Conservation (phyloP, 1,139 yeast species). For the Scheffersomyces lignicola region DNA sequence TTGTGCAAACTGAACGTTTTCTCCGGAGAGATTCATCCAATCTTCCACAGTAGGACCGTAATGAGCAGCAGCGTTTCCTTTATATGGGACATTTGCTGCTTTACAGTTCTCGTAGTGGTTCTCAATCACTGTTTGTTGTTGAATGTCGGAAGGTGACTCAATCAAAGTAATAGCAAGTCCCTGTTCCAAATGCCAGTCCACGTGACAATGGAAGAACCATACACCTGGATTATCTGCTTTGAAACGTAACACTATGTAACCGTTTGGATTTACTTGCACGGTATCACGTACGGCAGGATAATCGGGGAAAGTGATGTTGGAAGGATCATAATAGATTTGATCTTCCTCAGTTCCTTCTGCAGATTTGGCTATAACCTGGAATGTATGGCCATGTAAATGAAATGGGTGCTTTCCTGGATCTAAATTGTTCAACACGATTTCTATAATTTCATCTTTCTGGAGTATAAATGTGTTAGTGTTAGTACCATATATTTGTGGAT, state of each 20-base stretch:
- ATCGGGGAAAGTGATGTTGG: constrained; percentile 35
- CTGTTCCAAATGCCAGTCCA: constrained; percentile 65
- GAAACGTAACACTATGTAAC: constrained; percentile 61
- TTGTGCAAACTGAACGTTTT: constrained; percentile 60
- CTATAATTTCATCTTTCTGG: constrained; percentile 66
- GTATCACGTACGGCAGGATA: constrained; percentile 74
- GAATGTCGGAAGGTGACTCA: constrained; percentile 58
- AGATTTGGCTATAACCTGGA: constrained; percentile 55
- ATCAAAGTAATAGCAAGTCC: constrained; percentile 54
- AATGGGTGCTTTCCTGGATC: constrained; percentile 87
- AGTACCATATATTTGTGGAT: constrained; percentile 58
- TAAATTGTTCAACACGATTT: constrained; percentile 65
- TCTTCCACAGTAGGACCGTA: constrained; percentile 34
- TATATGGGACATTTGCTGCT: constrained; percentile 44
- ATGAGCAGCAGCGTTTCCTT: constrained; percentile 90
- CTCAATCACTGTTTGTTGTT: constrained; percentile 48
- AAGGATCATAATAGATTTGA: constrained; percentile 41
- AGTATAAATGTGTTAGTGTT: constrained; percentile 75
- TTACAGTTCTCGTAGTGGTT: constrained; percentile 63
- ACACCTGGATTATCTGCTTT: constrained; percentile 63
- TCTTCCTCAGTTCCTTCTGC: constrained; percentile 34
- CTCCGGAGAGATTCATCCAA: constrained; percentile 68
- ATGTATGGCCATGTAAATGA: constrained; percentile 81
- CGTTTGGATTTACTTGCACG: constrained; percentile 62
- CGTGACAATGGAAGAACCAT: constrained; percentile 67